These are phyloP conservation scores for Protomyces macrosporus DNA, from an alignment of 1,139 yeast species.

Conservation along the genomic window DNA sequence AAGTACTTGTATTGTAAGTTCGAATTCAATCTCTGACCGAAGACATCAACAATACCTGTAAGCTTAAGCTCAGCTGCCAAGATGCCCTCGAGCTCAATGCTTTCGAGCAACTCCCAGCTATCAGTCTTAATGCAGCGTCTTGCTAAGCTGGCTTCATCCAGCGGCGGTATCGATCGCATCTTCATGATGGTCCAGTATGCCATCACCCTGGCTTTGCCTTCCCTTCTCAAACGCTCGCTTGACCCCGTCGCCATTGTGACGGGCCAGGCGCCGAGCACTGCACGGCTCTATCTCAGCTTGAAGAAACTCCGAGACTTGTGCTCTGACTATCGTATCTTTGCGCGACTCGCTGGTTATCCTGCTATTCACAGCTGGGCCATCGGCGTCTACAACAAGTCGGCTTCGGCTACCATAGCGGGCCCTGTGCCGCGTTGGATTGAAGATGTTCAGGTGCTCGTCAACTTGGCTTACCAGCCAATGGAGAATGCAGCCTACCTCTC, in stretches of 20 bases:
- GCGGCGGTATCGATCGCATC: constrained; percentile 13
- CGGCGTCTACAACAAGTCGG: constrained; percentile 10
- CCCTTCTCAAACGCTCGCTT: constrained; percentile 2
- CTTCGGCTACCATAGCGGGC: constrained; percentile 31
- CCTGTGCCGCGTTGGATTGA: constrained; percentile 35
- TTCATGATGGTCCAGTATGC: constrained; percentile 24
- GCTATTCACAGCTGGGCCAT: constrained; percentile 19
- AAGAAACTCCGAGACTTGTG: constrained; percentile 13
- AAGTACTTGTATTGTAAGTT: no score
- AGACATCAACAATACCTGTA: no score
- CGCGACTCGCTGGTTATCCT: constrained; percentile 18
- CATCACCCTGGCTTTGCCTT: constrained; percentile 14
- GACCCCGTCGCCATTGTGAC: background rate
- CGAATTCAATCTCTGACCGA: no score
- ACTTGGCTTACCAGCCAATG: constrained; percentile 41
- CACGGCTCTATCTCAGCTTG: constrained; percentile 4
- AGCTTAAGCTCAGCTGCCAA: background rate
- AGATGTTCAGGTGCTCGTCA: constrained; percentile 40
- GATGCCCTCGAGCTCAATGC: constrained; percentile 6
- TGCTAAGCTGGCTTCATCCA: constrained; percentile 12
- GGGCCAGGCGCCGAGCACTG: background rate
- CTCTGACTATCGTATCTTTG: constrained; percentile 23
- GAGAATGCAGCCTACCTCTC: constrained; percentile 44
- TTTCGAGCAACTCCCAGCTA: background rate
- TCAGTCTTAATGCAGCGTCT: constrained; percentile 7